These are phyloP conservation scores for Populus tomentosa DNA, from an alignment of 441 rosid species.

Conservation along the genomic window DNA sequence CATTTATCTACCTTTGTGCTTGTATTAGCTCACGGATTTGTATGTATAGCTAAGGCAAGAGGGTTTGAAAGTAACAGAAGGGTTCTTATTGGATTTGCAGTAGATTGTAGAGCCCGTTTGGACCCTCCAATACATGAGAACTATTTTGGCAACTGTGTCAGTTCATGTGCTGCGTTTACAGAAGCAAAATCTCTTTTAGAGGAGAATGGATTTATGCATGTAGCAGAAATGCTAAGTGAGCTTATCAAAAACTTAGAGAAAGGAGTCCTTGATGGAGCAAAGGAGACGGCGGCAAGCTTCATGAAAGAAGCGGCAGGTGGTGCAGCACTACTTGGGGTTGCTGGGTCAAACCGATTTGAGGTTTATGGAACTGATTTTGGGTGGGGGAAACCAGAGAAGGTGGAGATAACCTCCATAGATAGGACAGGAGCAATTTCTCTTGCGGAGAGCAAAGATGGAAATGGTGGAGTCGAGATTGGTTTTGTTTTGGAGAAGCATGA, in stretches of 20 bases:
- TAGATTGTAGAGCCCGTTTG: slow-evolving; percentile 13
- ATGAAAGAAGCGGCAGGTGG: too few relatives aligned
- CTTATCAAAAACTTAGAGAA: background rate
- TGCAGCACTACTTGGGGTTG: background rate
- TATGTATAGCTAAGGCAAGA: slow-evolving; percentile 32
- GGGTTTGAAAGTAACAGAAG: slow-evolving; percentile 15
- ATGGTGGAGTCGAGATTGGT: slow-evolving; percentile 16
- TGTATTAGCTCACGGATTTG: slow-evolving; percentile 22
- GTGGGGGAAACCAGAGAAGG: slow-evolving; percentile 18
- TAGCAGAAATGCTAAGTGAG: background rate
- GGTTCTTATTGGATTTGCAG: slow-evolving; percentile 13
- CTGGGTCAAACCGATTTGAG: slow-evolving; percentile 5
- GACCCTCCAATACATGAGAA: slow-evolving; percentile 10
- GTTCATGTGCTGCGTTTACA: background rate
- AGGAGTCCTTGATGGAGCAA: background rate
- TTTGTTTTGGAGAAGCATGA: background rate
- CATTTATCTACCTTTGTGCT: slow-evolving; percentile 35
- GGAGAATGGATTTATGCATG: background rate
- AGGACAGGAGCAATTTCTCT: background rate
- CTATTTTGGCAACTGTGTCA: slow-evolving; percentile 15
- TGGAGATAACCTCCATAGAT: slow-evolving; percentile 3
- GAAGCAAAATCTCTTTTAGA: background rate
- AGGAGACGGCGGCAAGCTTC: background rate
- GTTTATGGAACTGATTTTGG: slow-evolving; percentile 17
- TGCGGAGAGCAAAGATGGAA: too few relatives aligned